Evolutionary conservation across 129 eudicot genomes (phyloP).

Genomic region (Chrysanthemum makinoi): DNA sequence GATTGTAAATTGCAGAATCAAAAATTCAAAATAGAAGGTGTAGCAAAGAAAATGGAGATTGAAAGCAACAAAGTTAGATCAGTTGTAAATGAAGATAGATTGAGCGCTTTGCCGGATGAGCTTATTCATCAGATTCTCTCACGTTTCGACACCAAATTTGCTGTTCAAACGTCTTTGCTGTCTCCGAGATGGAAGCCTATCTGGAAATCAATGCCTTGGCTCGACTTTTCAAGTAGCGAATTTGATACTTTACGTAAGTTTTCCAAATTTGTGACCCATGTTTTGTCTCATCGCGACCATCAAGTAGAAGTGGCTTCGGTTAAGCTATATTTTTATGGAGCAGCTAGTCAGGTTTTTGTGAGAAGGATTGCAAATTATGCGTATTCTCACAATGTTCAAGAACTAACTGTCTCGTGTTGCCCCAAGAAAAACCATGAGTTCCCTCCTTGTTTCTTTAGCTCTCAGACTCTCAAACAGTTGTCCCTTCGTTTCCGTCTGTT

Average conservation of each 20-base stretch:
- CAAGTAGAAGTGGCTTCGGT: slow-evolving; percentile 14
- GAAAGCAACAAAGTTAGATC: background rate
- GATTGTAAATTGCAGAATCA: background rate
- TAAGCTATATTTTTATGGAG: slow-evolving; percentile 10
- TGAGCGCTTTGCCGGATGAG: slow-evolving; percentile 29
- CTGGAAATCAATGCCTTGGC: slow-evolving; percentile 26
- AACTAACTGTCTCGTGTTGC: background rate
- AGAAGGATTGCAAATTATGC: slow-evolving; percentile 18
- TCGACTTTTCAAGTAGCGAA: background rate
- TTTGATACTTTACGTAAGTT: slow-evolving; percentile 1
- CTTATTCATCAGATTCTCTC: slow-evolving; percentile 33
- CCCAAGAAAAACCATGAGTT: background rate
- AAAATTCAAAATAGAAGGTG: background rate
- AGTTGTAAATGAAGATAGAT: slow-evolving; percentile 11
- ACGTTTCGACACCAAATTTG: slow-evolving; percentile 15
- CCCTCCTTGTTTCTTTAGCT: slow-evolving; percentile 18
- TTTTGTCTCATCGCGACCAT: slow-evolving; percentile 8
- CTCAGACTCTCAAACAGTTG: slow-evolving; percentile 11
- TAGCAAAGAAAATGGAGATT: slow-evolving; percentile 13
- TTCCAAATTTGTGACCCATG: slow-evolving; percentile 19
- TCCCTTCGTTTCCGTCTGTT: background rate
- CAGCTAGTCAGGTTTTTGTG: background rate
- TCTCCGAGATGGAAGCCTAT: slow-evolving; percentile 28
- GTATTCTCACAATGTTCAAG: slow-evolving; percentile 20
- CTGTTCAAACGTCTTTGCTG: slow-evolving; percentile 19